A percentile compares a stretch with the other conserved stretches of the same genome.
phyloP scores from a whole-genome alignment of 148 eudicot genomes.

The Cornus suecica region DNA sequence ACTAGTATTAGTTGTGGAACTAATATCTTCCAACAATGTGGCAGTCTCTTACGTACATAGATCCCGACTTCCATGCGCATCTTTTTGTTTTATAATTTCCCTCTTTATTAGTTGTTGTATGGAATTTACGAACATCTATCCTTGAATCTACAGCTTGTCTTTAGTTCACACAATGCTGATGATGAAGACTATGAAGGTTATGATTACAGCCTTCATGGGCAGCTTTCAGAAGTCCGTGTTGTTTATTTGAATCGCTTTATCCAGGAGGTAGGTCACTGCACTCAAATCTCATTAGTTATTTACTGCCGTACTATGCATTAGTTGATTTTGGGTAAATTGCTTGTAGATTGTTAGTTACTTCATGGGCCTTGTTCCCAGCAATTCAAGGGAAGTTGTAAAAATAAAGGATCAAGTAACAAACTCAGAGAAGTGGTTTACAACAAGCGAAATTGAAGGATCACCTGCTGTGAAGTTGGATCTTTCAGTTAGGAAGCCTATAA shows the following conservation, averaged over 20 bases:
- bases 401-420: conserved; percentile 77
- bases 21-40: too few relatives aligned
- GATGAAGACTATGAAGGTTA: conserved; percentile 94
- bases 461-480: conserved; percentile 89
- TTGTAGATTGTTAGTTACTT: conserved; percentile 75
- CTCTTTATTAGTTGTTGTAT: background rate
- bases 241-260: conserved; percentile 88
- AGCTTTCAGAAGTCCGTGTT: conserved; percentile 92
- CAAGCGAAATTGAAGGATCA: conserved; percentile 90
- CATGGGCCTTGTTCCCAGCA: conserved; percentile 81
- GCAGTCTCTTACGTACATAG: too few relatives aligned
- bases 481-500: conserved; percentile 85
- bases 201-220: conserved; percentile 81
- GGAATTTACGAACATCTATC: background rate
- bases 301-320: conserved; percentile 8
- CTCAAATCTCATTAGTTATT: conserved; percentile 2
- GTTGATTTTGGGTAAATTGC: conserved; percentile 16
- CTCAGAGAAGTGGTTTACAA: conserved; percentile 81
- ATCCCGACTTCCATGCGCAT: too few relatives aligned
- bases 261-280: conserved; percentile 64
- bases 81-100: background rate
- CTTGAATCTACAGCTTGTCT: conserved; percentile 52
- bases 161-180: conserved; percentile 61
- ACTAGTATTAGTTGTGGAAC: too few relatives aligned
- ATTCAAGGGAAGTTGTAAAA: conserved; percentile 59